Evolutionary conservation across 768 basidiomycete genomes (phyloP), one percentile per base, ranked within the genome.

Genomic region (Pulveroboletus sp.): DNA sequence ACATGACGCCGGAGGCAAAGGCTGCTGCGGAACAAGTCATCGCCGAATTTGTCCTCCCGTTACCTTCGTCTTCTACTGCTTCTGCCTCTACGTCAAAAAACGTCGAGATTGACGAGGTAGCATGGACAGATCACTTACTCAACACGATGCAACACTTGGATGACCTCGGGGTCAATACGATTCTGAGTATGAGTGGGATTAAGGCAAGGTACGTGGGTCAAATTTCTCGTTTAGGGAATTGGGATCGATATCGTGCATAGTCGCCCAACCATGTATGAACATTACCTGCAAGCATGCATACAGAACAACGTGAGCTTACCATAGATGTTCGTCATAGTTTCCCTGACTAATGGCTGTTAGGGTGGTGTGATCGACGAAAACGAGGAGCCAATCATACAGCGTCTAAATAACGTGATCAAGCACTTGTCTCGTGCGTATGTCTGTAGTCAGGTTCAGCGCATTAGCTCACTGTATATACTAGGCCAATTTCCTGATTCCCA

Each of bases 331-430:
- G 24, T 46, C 32, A 11, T 17, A 5, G 18, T 32, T 41, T 27
- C 30, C 43, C 46, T 50, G 21, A 57, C 43, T 10, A 10, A 24
- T n/a, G 27, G 32, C 14, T 43, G 6, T 53, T 42, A 96, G 93
- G 93, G 93, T 1, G 95, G 95, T 1, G 76, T 93, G 39, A 88
- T 96, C 43, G 93, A 96, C 58, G 80, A 86, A 54, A 75, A 92
- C 54, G 89, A 89, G 60, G 86, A 88, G 39, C 61, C 61, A 1
- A 70, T 89, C 45, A 73, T 73, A 43, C 76, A 73, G 14, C 75
- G 74, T 43, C 72, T 96, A 30, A 78, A 79, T 38, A 58, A 56
- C 5, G 60, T 82, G 14, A 77, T 83, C 48, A 76, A 80, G 50
- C 72, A 77, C 31, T 66, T 93, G 11, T 75, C 89, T 38, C 63